phyloP scores from a whole-genome alignment of 2,329 filamentous ascomycete species.

The Epichloe sp. region DNA sequence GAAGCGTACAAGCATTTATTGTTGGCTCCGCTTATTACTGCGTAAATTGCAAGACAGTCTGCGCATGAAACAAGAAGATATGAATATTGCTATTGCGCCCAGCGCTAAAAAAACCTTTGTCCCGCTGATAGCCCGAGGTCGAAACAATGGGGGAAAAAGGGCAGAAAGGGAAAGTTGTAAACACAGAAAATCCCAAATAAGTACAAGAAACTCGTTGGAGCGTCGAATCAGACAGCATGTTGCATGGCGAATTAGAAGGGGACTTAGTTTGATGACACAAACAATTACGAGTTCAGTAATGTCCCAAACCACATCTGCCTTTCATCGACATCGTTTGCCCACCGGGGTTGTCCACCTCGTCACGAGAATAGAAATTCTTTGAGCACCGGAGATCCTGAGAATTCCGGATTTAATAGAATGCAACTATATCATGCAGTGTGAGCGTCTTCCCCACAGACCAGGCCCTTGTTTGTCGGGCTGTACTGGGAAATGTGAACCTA shows the following conservation, averaged over 20 bases:
- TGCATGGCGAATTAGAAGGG: neutral
- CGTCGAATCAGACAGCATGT: neutral
- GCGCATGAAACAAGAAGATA: neutral
- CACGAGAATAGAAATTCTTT: constrained; percentile 12
- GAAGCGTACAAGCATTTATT: too few relatives aligned
- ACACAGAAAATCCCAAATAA: neutral
- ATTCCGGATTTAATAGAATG: constrained; percentile 12
- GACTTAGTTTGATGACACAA: neutral
- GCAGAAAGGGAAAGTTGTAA: neutral
- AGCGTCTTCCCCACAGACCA: constrained; percentile 1
- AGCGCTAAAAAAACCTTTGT: neutral
- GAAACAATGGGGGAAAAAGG: neutral
- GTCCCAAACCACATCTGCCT: neutral
- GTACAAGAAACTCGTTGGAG: neutral
- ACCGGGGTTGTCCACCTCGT: neutral
- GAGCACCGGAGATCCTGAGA: constrained; percentile 13
- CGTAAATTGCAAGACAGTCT: neutral
- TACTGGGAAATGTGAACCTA: constrained; percentile 29
- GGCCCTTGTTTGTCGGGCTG: neutral
- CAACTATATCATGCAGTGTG: constrained; percentile 7
- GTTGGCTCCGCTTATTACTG: too few relatives aligned
- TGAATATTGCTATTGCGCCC: neutral
- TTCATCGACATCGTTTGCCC: neutral
- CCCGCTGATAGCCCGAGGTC: neutral
- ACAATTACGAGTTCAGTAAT: neutral